Base-by-base conservation (phyloP, 176 grass and related monocot species). In the Tillandsia leiboldiana region DNA sequence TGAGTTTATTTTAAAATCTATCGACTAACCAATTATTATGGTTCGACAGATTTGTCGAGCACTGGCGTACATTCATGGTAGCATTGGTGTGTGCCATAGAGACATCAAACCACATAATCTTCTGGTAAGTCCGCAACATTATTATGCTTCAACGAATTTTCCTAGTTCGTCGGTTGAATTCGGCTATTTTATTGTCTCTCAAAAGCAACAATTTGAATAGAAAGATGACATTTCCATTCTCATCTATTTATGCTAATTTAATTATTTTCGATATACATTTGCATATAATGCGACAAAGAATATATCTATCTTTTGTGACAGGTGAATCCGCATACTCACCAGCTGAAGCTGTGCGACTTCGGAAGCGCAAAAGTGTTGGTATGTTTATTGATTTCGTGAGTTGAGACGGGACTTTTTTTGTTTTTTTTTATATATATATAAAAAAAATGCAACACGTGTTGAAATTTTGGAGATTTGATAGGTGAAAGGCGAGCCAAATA, bases 401-500 rank as follows among this genome's bases (percentile, higher is more conserved):
- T 17, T 59, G 56, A 53, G 13, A 57, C 3, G 53, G 1, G 13
- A 17, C 13, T 22, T 8, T 22, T 59, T n/a, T 59, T 2, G 0
- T 14, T 1, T 17, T 20, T 22, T 22, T 18, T 18, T 20, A 6
- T 61, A 17, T n/a, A 61, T 24, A 24, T 24, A 59, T 8, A 18
- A 15, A 61, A 15, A 15, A 61, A 61, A 42, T 5, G 33, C 33
- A 42, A 42, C 33, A 42, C 7, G 33, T 42, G 3, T 7, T 42
- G 33, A 42, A 42, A 42, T 42, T 42, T 42, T 6, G 5, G 33
- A 42, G 33, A 42, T 42, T 42, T 42, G 33, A 42, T 42, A 90
- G 87, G 77, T 90, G 18, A 65, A 67, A 49, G 80, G 80, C 59
- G 83, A 90, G 65, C 87, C 83, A 14, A 90, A 90, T 53, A 83